Conservation (phyloP, 192 early-diverging fungal species). For the Coemansia sp. region DNA sequence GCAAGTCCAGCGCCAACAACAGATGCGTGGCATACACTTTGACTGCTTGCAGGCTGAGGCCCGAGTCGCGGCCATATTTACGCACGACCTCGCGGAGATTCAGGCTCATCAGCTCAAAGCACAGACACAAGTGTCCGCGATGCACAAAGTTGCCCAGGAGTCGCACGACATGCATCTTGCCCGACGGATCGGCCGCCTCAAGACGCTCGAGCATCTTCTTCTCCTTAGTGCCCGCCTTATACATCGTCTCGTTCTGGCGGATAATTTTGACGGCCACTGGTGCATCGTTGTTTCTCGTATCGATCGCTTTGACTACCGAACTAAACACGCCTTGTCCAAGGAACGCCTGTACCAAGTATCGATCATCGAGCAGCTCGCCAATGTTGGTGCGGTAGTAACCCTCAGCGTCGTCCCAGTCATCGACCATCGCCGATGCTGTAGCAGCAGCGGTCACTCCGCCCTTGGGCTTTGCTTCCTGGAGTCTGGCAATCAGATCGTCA, state of each 20-base stretch:
- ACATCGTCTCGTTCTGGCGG: conserved; percentile 94
- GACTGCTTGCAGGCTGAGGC: conserved; percentile 92
- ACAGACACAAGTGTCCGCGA: conserved; percentile 86
- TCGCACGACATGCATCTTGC: conserved; percentile 87
- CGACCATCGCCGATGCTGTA: conserved; percentile 49
- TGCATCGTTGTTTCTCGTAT: conserved; percentile 65
- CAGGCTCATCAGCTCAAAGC: conserved; percentile 92
- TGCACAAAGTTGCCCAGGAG: conserved; percentile 87
- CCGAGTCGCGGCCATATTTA: conserved; percentile 92
- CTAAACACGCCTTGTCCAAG: conserved; percentile 96
- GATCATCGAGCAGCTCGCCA: conserved; percentile 81
- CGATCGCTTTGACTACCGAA: conserved; percentile 85
- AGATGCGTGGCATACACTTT: conserved; percentile 90
- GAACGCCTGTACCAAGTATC: conserved; percentile 84
- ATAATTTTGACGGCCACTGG: conserved; percentile 97
- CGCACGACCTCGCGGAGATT: conserved; percentile 92
- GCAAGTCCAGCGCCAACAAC: conserved; percentile 78
- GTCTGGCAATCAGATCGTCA: conserved; percentile 37
- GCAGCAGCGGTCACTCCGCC: conserved; percentile 10
- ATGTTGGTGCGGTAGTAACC: conserved; percentile 95
- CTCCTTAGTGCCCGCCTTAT: conserved; percentile 87
- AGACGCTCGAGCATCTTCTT: conserved; percentile 87
- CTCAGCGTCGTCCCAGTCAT: conserved; percentile 96
- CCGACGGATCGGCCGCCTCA: conserved; percentile 79
- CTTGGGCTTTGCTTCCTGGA: conserved; percentile 19